Evolutionary conservation across 257 asterid genomes (phyloP).

Genomic region (Scutellaria baicalensis): DNA sequence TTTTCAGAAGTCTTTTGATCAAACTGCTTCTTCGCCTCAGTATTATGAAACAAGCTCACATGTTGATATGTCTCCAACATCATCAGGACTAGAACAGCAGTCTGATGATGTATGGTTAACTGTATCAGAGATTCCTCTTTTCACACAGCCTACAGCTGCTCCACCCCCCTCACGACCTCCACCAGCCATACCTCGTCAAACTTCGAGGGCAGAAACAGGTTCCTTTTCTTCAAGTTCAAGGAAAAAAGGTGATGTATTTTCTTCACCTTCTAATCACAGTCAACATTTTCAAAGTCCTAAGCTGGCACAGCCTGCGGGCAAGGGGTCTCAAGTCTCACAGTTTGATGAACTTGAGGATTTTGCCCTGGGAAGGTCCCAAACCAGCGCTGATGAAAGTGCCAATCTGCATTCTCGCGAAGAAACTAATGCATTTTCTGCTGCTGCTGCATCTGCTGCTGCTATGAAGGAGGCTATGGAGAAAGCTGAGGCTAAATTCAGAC

Average conservation of each 20-base stretch:
- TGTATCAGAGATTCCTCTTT: constrained; percentile 90
- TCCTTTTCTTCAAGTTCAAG: constrained; percentile 49
- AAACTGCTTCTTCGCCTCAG: constrained; percentile 56
- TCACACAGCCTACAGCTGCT: constrained; percentile 80
- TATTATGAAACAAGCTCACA: constrained; percentile 45
- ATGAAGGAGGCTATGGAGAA: constrained; percentile 99
- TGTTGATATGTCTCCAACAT: constrained; percentile 42
- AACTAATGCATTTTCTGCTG: constrained; percentile 61
- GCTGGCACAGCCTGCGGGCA: constrained; percentile 31
- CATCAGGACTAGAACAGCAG: constrained; percentile 47
- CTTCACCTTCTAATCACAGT: constrained; percentile 41
- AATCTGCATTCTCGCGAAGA: constrained; percentile 45
- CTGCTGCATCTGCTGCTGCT: constrained; percentile 97
- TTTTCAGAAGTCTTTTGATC: constrained; percentile 47
- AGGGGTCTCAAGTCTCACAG: constrained; percentile 59
- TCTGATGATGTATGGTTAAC: constrained; percentile 79
- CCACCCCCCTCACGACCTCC: constrained; percentile 99
- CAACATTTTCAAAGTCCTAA: constrained; percentile 56
- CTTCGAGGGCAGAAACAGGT: constrained; percentile 41
- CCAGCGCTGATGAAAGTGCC: constrained; percentile 41
- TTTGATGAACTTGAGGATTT: constrained; percentile 90
- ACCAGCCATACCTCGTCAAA: constrained; percentile 72
- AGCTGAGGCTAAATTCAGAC: constrained; percentile 95
- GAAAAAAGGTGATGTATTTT: constrained; percentile 51
- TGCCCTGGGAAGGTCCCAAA: constrained; percentile 58